Evolutionary conservation across 2,329 filamentous ascomycete genomes (phyloP).

Genomic region (Exophiala phaeomuriformis): DNA sequence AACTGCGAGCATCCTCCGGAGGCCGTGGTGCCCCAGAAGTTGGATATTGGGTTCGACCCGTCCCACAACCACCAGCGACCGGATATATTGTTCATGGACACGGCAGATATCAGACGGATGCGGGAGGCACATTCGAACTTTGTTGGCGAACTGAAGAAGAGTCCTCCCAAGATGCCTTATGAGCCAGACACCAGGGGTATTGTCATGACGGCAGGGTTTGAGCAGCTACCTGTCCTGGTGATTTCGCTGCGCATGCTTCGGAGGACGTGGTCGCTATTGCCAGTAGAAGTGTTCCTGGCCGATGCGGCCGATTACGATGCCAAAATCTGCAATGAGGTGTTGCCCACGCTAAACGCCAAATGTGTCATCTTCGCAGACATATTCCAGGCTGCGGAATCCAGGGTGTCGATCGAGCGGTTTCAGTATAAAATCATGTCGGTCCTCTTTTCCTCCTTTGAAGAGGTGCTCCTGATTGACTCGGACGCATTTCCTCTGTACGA

Average conservation of each 20-base stretch:
- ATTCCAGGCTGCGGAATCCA: conserved; percentile 17
- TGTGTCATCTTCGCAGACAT: conserved; percentile 33
- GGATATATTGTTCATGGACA: conserved; percentile 33
- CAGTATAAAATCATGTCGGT: conserved; percentile 54
- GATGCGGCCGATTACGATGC: conserved; percentile 34
- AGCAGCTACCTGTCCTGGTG: conserved; percentile 34
- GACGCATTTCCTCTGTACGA: conserved; percentile 48
- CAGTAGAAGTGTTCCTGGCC: conserved; percentile 39
- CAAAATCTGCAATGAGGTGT: conserved; percentile 34
- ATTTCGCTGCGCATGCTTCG: conserved; percentile 40
- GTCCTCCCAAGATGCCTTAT: conserved; percentile 29
- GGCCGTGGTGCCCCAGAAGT: conserved; percentile 23
- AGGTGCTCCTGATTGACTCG: conserved; percentile 53
- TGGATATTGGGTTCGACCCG: conserved; percentile 24
- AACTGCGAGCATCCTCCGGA: conserved; percentile 23
- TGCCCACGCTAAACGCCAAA: conserved; percentile 35
- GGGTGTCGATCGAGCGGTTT: conserved; percentile 30
- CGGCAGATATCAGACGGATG: conserved; percentile 33
- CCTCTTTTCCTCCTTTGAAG: conserved; percentile 52
- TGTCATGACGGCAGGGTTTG: conserved; percentile 37
- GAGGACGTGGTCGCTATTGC: conserved; percentile 34
- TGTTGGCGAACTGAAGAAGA: conserved; percentile 30
- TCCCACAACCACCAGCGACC: conserved; percentile 29
- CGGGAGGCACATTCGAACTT: conserved; percentile 37
- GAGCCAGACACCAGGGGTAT: conserved; percentile 35